Evolutionary conservation across 495 filamentous ascomycete species (phyloP), one percentile per base, ranked within the genome.

Genomic region (Talaromyces stipitatus): DNA sequence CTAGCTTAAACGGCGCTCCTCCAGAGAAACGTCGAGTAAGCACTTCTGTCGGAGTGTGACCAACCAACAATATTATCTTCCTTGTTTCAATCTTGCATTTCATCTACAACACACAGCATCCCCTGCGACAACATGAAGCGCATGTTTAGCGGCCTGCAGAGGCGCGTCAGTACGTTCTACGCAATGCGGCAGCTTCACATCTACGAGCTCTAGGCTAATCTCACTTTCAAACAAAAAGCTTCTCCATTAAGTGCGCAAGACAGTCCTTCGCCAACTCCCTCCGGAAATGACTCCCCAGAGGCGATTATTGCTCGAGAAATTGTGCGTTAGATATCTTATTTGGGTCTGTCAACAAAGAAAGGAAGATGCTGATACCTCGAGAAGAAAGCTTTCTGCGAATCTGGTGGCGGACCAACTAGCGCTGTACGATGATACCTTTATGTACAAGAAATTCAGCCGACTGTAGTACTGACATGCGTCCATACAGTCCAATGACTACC

Each of bases 401-500:
- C 88, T 16, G 85, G 81, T 23, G 80, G 78, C 16, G 79, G 80
- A 55, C 80, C 86, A 11, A 79, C 77, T 59, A 79, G 83, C 61
- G 69, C 79, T 60, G 87, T 90, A 77, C 48, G 82, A 61, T 26
- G 60, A 26, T 51, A 11, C 47, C 30, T 46, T 46, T 36, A 43
- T 56, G 58, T 26, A 50, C n/a, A n/a, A n/a, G n/a, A n/a, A n/a
- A n/a, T n/a, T n/a, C n/a, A n/a, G n/a, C n/a, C n/a, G n/a, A n/a
- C n/a, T n/a, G n/a, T n/a, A n/a, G n/a, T n/a, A 18, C 58, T 64
- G 36, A 55, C 20, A 30, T 30, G 20, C 6, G 29, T 55, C 18
- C 61, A n/a, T 10, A 43, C 69, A 90, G 76, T 89, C 88, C 60
- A 87, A 90, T 64, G 94, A 97, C 74, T 91, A 95, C 58, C 82